Conservation (phyloP, 2,329 filamentous ascomycete species). For the Hypoxylon sp. region DNA sequence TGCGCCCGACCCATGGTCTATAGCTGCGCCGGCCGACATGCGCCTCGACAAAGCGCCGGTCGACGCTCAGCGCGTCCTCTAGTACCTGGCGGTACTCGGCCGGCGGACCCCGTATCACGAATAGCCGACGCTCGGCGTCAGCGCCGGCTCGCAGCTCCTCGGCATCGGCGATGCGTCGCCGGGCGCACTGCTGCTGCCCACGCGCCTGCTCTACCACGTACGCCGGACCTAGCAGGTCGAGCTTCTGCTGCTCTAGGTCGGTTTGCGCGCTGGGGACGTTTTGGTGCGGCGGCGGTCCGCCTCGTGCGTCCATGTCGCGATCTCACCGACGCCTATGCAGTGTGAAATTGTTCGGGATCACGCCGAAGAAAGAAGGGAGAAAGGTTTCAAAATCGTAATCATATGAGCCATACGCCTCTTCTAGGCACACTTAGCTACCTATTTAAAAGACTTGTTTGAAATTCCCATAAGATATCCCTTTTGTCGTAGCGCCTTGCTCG, state of each 20-base stretch:
- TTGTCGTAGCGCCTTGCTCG: not conserved
- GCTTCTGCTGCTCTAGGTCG: slow-evolving; percentile 2
- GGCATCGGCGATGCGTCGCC: slow-evolving; percentile 19
- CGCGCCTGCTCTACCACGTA: slow-evolving; percentile 36
- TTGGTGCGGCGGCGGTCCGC: not conserved
- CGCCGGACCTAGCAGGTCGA: slow-evolving; percentile 21
- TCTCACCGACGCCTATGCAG: slow-evolving; percentile 3
- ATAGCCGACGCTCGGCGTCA: slow-evolving; percentile 13
- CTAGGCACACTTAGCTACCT: not conserved
- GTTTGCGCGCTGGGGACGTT: not conserved
- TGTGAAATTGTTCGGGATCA: not conserved
- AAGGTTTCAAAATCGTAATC: not conserved
- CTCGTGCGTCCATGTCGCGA: not conserved
- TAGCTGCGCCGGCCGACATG: slow-evolving; percentile 41
- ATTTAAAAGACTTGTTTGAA: not conserved
- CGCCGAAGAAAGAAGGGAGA: not conserved
- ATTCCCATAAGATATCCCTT: not conserved
- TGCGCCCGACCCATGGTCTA: slow-evolving; percentile 29
- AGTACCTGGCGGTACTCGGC: slow-evolving; percentile 37
- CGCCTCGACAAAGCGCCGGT: slow-evolving; percentile 45
- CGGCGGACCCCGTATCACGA: slow-evolving; percentile 41
- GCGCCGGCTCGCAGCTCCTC: slow-evolving; percentile 29
- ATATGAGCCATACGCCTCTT: not conserved
- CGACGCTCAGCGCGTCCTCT: slow-evolving; percentile 37
- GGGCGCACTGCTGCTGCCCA: slow-evolving; percentile 5